These are phyloP conservation scores for Tricholomella constricta DNA, from an alignment of 768 basidiomycete species.

Conservation along the genomic window DNA sequence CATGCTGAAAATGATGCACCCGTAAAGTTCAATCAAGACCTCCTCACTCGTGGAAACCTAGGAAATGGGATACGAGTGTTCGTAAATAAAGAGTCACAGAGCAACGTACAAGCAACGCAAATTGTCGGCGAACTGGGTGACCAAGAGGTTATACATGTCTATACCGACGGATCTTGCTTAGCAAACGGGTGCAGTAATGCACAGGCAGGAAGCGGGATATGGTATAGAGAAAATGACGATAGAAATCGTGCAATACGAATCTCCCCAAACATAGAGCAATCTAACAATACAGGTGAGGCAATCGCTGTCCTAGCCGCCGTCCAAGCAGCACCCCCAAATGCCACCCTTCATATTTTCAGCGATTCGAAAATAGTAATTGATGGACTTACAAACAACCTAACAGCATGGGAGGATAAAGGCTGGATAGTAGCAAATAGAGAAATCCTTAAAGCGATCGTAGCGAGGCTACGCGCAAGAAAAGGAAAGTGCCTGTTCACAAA, in stretches of 20 bases:
- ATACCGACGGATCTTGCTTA: conserved; percentile 29
- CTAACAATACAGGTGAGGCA: conserved; percentile 24
- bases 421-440: conserved; percentile 23
- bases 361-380: conserved; percentile 27
- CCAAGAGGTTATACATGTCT: conserved; percentile 5
- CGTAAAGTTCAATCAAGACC: too few relatives aligned
- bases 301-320: conserved; percentile 15
- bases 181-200: conserved; percentile 21
- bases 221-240: conserved; percentile 14
- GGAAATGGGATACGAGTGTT: too few relatives aligned
- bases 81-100: too few relatives aligned
- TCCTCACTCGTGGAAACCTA: too few relatives aligned
- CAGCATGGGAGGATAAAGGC: conserved; percentile 26
- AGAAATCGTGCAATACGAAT: conserved; percentile 17
- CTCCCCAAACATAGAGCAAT: conserved; percentile 12
- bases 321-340: not conserved
- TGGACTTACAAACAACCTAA: conserved; percentile 19
- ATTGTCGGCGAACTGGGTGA: not conserved
- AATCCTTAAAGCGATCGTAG: too few relatives aligned
- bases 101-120: not conserved
- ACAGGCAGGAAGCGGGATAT: conserved; percentile 19
- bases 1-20: too few relatives aligned
- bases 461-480: too few relatives aligned
- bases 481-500: too few relatives aligned
- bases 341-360: conserved; percentile 13